Evolutionary conservation across 768 basidiomycete genomes (phyloP).

Genomic region (Rhodotorula diobovata): DNA sequence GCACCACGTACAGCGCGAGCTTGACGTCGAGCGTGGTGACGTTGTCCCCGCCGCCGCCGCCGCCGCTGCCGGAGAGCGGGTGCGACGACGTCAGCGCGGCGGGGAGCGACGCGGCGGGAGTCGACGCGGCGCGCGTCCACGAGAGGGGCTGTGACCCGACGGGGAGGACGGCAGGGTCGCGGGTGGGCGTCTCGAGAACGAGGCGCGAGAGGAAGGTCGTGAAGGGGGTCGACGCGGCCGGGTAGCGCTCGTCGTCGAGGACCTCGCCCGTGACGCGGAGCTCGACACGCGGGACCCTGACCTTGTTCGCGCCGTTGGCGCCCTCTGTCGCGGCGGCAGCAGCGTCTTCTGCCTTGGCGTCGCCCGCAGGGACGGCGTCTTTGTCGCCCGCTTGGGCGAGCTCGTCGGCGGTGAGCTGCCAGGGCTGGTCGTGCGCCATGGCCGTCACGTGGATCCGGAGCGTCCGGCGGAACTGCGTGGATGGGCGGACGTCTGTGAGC

Average conservation of each 20-base stretch:
- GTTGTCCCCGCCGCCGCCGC: not conserved
- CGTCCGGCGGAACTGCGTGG: conserved; percentile 18
- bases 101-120: not conserved
- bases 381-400: not conserved
- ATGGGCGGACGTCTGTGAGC: no score
- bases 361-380: not conserved
- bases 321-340: not conserved
- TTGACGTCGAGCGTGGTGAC: not conserved
- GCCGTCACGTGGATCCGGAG: conserved; percentile 26
- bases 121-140: conserved; percentile 47
- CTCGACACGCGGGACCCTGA: conserved; percentile 27
- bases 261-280: conserved; percentile 21
- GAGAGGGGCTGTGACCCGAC: conserved; percentile 11
- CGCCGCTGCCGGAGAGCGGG: conserved; percentile 47
- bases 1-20: conserved; percentile 73
- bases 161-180: not conserved
- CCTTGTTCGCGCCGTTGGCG: not conserved
- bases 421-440: conserved; percentile 20
- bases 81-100: not conserved
- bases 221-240: not conserved
- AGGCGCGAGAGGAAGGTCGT: conserved; percentile 15
- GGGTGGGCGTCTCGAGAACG: conserved; percentile 44
- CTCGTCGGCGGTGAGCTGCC: conserved; percentile 17
- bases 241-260: conserved; percentile 53
- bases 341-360: not conserved